These are phyloP conservation scores for Magnusiomyces tetraspermus DNA, from an alignment of 1,139 yeast species.

Conservation along the genomic window DNA sequence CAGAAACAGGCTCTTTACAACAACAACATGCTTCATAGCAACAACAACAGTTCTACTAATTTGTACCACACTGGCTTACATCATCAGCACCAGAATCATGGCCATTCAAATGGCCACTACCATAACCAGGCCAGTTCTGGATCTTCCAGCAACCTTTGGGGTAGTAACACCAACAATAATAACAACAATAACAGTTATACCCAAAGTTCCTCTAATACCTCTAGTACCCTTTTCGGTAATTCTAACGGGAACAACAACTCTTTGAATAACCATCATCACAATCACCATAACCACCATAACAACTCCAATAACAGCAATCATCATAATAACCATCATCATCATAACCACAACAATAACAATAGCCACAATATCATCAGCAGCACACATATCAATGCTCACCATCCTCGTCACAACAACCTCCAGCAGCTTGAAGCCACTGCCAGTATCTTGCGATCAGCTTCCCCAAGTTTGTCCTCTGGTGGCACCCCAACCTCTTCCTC, in stretches of 20 bases:
- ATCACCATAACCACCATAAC: not conserved
- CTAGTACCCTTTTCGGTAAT: not conserved
- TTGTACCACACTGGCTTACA: not conserved
- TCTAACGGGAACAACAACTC: not conserved
- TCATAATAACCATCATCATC: not conserved
- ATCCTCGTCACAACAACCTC: not conserved
- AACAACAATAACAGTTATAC: not conserved
- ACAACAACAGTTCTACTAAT: not conserved
- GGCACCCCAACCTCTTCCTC: too few species aligned
- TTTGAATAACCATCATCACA: not conserved
- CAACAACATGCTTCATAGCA: not conserved
- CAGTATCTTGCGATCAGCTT: not conserved
- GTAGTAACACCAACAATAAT: not conserved
- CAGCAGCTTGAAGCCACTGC: not conserved
- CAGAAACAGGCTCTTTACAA: conserved; percentile 15
- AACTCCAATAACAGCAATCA: not conserved
- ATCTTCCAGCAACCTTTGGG: not conserved
- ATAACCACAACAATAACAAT: not conserved
- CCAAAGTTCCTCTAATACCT: not conserved
- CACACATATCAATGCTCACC: not conserved
- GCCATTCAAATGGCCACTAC: not conserved
- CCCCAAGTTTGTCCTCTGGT: not conserved
- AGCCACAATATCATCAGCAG: not conserved
- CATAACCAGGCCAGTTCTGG: not conserved
- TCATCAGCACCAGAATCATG: conserved; percentile 1